Conservation (phyloP, 169 alveolate species). For the Plasmodium vivax region DNA sequence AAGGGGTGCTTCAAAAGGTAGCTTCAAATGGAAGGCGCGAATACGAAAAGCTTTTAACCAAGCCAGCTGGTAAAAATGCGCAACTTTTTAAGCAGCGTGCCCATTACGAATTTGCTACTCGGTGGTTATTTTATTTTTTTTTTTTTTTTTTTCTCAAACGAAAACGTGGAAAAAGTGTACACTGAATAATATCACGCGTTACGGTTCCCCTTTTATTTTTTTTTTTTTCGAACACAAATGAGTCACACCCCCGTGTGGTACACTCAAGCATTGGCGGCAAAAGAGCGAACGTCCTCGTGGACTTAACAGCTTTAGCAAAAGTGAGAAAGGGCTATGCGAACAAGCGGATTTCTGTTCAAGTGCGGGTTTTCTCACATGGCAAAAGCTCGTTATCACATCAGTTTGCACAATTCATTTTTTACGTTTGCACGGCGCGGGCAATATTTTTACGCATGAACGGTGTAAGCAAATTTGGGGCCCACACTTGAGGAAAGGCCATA, state of each 20-base stretch:
- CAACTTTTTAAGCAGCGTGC: neutral
- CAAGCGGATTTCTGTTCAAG: neutral
- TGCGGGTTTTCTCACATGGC: neutral
- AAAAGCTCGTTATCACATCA: neutral
- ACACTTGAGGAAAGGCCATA: neutral
- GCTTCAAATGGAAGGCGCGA: neutral
- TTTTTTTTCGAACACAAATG: neutral
- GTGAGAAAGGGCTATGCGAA: neutral
- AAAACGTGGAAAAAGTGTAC: neutral
- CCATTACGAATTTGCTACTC: neutral
- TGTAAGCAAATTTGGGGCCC: neutral
- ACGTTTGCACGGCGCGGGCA: neutral
- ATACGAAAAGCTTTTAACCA: neutral
- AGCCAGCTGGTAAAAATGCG: neutral
- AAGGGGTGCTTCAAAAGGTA: neutral
- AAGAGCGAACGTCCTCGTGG: neutral
- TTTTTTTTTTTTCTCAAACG: neutral
- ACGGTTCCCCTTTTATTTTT: neutral
- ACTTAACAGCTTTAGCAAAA: neutral
- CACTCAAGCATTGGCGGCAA: neutral
- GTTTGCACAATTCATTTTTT: neutral
- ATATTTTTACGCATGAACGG: neutral
- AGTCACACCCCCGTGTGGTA: neutral
- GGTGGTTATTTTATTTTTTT: neutral
- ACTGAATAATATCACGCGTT: neutral